Base-by-base conservation (phyloP, 1,284 basidiomycete genomes). In the Boletus coffeatus region DNA sequence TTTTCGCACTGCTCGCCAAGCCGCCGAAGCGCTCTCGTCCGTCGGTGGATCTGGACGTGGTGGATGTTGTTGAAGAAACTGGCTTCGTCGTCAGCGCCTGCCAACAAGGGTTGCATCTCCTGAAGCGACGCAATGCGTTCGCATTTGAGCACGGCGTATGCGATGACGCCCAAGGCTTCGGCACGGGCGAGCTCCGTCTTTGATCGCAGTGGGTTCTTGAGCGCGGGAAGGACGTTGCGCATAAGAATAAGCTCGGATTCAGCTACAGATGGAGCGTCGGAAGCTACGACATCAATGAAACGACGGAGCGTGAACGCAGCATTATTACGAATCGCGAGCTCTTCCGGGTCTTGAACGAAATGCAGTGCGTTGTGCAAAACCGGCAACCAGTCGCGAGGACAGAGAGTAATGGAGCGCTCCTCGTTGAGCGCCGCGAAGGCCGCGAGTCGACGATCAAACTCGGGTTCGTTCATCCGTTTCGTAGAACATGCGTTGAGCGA, bases 61-160 rank as follows among this genome's bases (percentile, higher is more conserved):
- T 92, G 86, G 59, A 99, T 87, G 75, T 99, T 99, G 80, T 90
- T 89, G 83, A 99, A 98, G 78, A 99, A 96, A 73, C 90, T 96
- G 34, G 94, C 95, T 74, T 99, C 97, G 57, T 93, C 91, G 71
- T 99, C 96, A 1, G 93, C 95, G 16, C 83, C 87, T 4, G 92
- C 93, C n/a, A 98, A 82, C 10, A 99, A 79, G 10, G 87, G 82
- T 7, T 78, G 83, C 86, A 98, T 89, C 71, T 98, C 94, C 57
- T 84, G 83, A 50, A 98, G 77, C 2, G 83, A 75, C 0, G 77
- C 73, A 21, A 94, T 78, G n/a, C 79, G 74, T 2, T 81, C 76
- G 66, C 92, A 93, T 63, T 83, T 83, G 48, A 82, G 78, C 4
- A 96, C 87, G 0, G 92, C 89, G 67, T 90, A 84, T 0, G 91